These are phyloP conservation scores for Aspergillus aculeatus DNA, from an alignment of 2,329 filamentous ascomycete genomes.

Conservation along the genomic window DNA sequence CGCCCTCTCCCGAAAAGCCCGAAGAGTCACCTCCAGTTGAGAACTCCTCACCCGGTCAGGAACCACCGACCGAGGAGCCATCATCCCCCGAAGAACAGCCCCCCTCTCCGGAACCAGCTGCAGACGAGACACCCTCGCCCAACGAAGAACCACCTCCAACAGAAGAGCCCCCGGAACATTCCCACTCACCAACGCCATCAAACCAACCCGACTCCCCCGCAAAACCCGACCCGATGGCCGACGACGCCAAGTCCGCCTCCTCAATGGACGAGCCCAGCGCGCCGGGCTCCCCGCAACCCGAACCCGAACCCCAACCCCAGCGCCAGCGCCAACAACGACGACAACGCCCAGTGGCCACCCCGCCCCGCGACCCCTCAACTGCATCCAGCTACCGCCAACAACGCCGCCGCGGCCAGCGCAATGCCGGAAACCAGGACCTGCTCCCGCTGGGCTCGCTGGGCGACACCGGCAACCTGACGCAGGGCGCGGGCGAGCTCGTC, in stretches of 20 bases:
- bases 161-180: background rate
- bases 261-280: constrained; percentile 15
- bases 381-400: constrained; percentile 55
- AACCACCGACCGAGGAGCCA: too few species aligned
- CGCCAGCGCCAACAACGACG: constrained; percentile 35
- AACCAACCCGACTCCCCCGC: background rate
- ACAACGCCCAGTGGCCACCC: background rate
- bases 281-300: constrained; percentile 39
- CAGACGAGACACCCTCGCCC: background rate
- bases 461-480: constrained; percentile 51
- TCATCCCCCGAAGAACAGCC: too few species aligned
- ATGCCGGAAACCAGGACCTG: constrained; percentile 39
- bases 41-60: too few species aligned
- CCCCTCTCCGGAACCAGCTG: too few species aligned
- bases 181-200: background rate
- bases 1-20: background rate
- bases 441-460: constrained; percentile 49
- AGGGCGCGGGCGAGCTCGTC: constrained; percentile 53
- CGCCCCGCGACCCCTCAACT: constrained; percentile 31
- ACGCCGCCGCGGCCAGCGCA: constrained; percentile 49
- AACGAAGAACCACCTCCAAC: background rate
- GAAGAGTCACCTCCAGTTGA: too few species aligned
- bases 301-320: constrained; percentile 39
- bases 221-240: constrained; percentile 2
- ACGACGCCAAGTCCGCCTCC: constrained; percentile 10